Evolutionary conservation across 1,139 yeast genomes (phyloP).

Genomic region (Ogataea hybrid): DNA sequence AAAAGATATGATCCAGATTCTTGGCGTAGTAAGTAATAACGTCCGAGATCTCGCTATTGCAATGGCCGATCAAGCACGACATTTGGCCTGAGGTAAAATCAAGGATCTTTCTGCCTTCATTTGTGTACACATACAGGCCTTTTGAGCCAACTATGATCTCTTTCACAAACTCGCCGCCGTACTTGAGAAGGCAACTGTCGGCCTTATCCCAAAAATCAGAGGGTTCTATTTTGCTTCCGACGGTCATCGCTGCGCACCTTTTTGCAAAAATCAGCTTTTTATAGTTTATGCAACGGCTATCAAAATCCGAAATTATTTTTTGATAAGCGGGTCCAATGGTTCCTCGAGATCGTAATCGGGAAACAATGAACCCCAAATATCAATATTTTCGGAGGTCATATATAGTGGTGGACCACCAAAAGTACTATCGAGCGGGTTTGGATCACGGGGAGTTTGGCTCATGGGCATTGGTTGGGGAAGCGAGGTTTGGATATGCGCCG

Average conservation of each 20-base stretch:
- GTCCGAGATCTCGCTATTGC: conserved; percentile 26
- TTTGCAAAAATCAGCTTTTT: neutral
- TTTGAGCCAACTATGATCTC: conserved; percentile 17
- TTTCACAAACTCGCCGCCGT: conserved; percentile 15
- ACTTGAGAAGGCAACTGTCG: conserved; percentile 11
- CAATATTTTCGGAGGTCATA: conserved; percentile 51
- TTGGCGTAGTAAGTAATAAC: conserved; percentile 22
- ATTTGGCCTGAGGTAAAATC: conserved; percentile 32
- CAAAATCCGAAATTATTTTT: conserved; percentile 1
- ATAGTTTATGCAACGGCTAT: conserved; percentile 2
- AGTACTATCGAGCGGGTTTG: conserved; percentile 3
- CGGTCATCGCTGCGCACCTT: conserved; percentile 1
- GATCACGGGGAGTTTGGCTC: no score
- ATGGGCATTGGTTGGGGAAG: neutral
- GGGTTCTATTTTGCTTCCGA: neutral
- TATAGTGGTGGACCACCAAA: conserved; percentile 53
- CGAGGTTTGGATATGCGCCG: neutral
- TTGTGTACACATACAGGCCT: conserved; percentile 24
- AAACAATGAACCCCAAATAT: conserved; percentile 51
- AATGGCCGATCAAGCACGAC: conserved; percentile 30
- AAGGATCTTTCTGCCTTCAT: conserved; percentile 22
- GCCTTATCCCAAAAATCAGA: conserved; percentile 17
- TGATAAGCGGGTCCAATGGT: no score
- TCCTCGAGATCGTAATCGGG: conserved; percentile 37
- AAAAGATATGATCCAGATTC: conserved; percentile 26